phyloP scores from a whole-genome alignment of 305 asterid species.

The Andrographis paniculata region DNA sequence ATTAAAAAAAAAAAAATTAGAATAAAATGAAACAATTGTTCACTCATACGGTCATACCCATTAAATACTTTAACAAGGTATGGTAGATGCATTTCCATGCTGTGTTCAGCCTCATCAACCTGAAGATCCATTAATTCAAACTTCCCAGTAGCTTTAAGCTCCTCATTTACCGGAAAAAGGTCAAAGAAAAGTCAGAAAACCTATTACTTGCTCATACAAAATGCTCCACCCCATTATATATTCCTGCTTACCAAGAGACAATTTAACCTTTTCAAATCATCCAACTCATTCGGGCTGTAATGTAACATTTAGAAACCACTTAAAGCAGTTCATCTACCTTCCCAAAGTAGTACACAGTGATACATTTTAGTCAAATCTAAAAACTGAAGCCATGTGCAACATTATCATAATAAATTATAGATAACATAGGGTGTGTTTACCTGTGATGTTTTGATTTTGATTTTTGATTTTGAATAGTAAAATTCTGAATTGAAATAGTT shows the following conservation, averaged over 20 bases:
- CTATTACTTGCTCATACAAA: neutral
- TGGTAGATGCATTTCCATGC: neutral
- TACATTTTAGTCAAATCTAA: no score
- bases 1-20: neutral
- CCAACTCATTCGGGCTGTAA: neutral
- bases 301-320: neutral
- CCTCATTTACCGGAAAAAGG: neutral
- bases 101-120: neutral
- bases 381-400: no score
- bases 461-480: no score
- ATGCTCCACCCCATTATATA: neutral
- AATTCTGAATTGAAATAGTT: no score
- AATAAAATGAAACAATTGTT: neutral
- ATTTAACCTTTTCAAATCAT: neutral
- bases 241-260: conserved; percentile 1
- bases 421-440: no score
- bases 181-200: neutral
- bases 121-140: neutral
- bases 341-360: no score
- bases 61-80: neutral
- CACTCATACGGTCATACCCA: no score
- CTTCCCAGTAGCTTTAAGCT: neutral
- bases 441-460: no score
- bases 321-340: neutral
- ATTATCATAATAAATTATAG: no score